Evolutionary conservation across 495 filamentous ascomycete genomes (phyloP).

Genomic region (Usnea hakonensis): DNA sequence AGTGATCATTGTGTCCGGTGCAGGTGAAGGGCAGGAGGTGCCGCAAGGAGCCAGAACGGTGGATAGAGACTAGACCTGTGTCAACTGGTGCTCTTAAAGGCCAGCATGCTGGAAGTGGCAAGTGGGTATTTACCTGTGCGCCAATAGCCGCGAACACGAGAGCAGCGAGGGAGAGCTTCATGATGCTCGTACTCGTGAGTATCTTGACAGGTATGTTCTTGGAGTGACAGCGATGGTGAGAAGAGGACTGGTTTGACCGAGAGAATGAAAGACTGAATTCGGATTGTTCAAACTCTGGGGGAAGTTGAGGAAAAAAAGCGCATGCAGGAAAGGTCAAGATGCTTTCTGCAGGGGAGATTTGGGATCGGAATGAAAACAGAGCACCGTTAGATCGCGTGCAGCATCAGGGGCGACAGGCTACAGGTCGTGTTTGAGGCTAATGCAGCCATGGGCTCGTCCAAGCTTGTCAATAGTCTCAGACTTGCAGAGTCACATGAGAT

Average conservation of each 20-base stretch:
- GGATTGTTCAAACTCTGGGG: background rate
- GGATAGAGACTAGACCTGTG: background rate
- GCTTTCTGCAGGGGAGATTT: slow-evolving; percentile 5
- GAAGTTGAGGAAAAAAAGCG: slow-evolving; percentile 1
- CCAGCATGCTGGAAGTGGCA: background rate
- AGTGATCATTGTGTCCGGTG: slow-evolving; percentile 22
- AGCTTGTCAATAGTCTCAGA: too few relatives aligned
- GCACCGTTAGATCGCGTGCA: background rate
- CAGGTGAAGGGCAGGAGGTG: slow-evolving; percentile 22
- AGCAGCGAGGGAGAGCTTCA: slow-evolving; percentile 20
- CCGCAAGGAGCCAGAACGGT: slow-evolving; percentile 24
- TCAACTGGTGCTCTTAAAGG: background rate
- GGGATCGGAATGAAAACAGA: slow-evolving; percentile 8
- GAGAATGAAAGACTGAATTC: slow-evolving; percentile 7
- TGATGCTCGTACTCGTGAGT: slow-evolving; percentile 1
- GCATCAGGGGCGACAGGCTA: too few relatives aligned
- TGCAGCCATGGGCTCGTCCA: too few relatives aligned
- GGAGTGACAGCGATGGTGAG: background rate
- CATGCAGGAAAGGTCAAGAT: slow-evolving; percentile 3
- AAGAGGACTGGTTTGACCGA: slow-evolving; percentile 8
- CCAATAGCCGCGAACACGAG: slow-evolving; percentile 16
- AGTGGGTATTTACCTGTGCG: slow-evolving; percentile 16
- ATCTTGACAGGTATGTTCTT: background rate
- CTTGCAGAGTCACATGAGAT: too few relatives aligned
- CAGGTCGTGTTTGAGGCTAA: background rate